These are phyloP conservation scores for Phoma sp. DNA, from an alignment of 2,329 filamentous ascomycete genomes.

Conservation along the genomic window DNA sequence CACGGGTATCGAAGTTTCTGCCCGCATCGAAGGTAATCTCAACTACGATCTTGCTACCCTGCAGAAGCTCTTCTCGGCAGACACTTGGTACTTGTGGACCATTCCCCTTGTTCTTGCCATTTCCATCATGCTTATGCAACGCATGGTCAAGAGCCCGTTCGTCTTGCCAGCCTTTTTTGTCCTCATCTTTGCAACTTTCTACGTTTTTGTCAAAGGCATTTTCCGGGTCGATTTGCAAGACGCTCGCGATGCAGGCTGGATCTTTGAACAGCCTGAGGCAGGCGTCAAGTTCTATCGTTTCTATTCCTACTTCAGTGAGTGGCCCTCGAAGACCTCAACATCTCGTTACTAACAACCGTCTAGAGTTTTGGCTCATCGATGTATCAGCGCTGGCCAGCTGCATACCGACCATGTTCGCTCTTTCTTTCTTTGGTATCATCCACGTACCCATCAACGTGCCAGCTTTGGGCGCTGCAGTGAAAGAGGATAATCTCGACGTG, in stretches of 20 bases:
- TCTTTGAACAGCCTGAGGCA: conserved; percentile 84
- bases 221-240: conserved; percentile 70
- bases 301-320: conserved; percentile 89
- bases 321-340: not conserved
- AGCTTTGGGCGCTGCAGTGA: conserved; percentile 85
- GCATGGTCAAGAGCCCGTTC: conserved; percentile 79
- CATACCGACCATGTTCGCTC: conserved; percentile 91
- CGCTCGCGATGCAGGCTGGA: conserved; percentile 80
- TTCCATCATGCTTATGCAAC: conserved; percentile 76
- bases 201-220: conserved; percentile 74
- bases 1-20: conserved; percentile 93
- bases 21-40: conserved; percentile 82
- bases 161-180: conserved; percentile 89
- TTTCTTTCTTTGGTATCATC: conserved; percentile 96
- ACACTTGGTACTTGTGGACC: conserved; percentile 83
- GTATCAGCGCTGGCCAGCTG: conserved; percentile 85
- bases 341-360: not conserved
- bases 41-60: conserved; percentile 81
- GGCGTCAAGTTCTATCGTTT: conserved; percentile 97
- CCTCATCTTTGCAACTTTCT: conserved; percentile 76
- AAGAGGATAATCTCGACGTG: conserved; percentile 90
- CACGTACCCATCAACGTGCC: conserved; percentile 99
- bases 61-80: conserved; percentile 71
- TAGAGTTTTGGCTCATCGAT: conserved; percentile 80
- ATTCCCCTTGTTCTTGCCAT: conserved; percentile 80